Percentiles rank a stretch among this genome's conserved stretches.
phyloP scores from a whole-genome alignment of 208 protist species.

The Crithidia thermophila region DNA sequence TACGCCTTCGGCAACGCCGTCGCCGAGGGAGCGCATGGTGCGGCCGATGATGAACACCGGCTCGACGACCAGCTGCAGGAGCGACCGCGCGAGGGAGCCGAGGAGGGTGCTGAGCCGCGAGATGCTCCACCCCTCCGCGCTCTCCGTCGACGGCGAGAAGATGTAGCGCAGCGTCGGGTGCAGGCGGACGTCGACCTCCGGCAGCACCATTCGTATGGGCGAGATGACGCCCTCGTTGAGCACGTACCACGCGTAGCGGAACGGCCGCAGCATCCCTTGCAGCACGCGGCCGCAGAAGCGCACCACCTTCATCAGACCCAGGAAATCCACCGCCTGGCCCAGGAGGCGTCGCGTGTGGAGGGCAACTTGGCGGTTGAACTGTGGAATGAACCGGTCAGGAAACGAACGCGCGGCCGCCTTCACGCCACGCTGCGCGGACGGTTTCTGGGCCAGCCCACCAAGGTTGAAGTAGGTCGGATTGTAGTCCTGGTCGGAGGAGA shows the following conservation, averaged over 20 bases:
- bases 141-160: not conserved
- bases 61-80: conserved; percentile 17
- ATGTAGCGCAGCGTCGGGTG: conserved; percentile 16
- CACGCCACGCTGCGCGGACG: not conserved
- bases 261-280: not conserved
- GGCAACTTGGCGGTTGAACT: conserved; percentile 35
- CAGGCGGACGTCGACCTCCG: conserved; percentile 1
- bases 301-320: not conserved
- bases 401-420: conserved; percentile 1
- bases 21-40: conserved; percentile 6
- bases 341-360: conserved; percentile 22
- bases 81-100: conserved; percentile 6
- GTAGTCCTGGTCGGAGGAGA: conserved; percentile 30
- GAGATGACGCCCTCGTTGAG: conserved; percentile 5
- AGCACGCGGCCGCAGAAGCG: conserved; percentile 1
- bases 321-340: not conserved
- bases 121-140: conserved; percentile 8
- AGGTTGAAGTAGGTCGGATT: conserved; percentile 32
- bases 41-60: conserved; percentile 27
- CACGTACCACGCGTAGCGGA: not conserved
- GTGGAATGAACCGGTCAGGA: conserved; percentile 28
- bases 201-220: conserved; percentile 1
- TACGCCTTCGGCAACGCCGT: not conserved
- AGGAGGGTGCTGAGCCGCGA: not conserved
- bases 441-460: not conserved